Base-by-base conservation (phyloP, 441 rosid species). In the Adansonia grandidieri region DNA sequence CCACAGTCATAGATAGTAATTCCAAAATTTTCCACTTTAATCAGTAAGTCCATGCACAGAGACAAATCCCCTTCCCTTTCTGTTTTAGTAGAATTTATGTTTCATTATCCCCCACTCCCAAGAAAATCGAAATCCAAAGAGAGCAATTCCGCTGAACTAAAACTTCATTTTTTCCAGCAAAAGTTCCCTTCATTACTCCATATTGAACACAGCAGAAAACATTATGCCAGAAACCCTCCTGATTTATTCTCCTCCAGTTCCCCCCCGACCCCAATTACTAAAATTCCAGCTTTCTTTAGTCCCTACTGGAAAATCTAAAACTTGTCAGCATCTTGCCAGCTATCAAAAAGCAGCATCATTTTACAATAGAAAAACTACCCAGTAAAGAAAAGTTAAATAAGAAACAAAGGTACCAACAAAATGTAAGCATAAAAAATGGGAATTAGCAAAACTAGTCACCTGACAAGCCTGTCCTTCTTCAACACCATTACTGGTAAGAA, bases 401-500 rank as follows among this genome's bases (percentile, higher is more conserved):
- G 44, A 42, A 66, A 9, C 9, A n/a, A 56, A 56, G 61, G 3
- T 32, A 32, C 37, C 37, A 32, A 32, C 4, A 32, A 32, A 3
- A 32, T 32, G 37, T 32, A 32, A 32, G 5, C 65, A 61, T 22
- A 61, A 24, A 17, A 42, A 13, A 10, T 17, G 40, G 20, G 37
- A 68, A 5, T 4, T 14, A 66, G 22, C 60, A 42, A 22, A 13
- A 32, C 14, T 22, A 44, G 85, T 85, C 40, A 88, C 98, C 90
- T 92, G 69, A 91, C 89, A 77, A 91, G 88, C 85, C 84, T 91
- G 62, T 86, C 92, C 87, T 88, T 93, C 84, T 80, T 90, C 79
- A 87, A 83, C 87, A 93, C 98, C 98, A 92, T 95, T 24, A 64
- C 45, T 62, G 53, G 69, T 47, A 77, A 69, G 66, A 82, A 42